Evolutionary conservation across 2,329 filamentous ascomycete species (phyloP).

Genomic region (Verticillium nubilum): DNA sequence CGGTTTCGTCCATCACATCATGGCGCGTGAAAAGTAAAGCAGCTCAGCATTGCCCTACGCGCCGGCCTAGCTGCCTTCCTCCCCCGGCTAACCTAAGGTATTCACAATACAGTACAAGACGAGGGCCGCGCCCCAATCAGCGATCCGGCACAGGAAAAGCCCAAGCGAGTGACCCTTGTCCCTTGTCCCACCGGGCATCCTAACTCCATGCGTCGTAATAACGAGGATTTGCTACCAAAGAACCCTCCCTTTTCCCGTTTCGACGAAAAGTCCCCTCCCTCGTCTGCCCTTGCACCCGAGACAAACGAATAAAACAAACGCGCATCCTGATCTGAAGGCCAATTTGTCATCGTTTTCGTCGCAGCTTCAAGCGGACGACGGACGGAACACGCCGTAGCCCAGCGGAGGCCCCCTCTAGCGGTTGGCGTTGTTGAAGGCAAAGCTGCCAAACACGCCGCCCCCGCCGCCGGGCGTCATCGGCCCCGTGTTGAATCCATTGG

Average conservation of each 20-base stretch:
- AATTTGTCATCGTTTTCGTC: neutral
- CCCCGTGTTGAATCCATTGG: conserved; percentile 53
- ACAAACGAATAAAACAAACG: neutral
- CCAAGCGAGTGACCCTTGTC: neutral
- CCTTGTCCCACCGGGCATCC: neutral
- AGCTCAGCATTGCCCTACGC: neutral
- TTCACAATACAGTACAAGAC: conserved; percentile 13
- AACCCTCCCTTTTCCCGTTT: neutral
- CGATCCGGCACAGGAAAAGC: neutral
- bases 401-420: conserved; percentile 19
- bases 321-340: neutral
- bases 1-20: neutral
- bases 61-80: neutral
- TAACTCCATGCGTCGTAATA: neutral
- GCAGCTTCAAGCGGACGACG: neutral
- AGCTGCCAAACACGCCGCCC: conserved; percentile 70
- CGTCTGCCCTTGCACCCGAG: neutral
- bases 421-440: conserved; percentile 44
- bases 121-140: neutral
- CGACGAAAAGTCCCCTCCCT: conserved; percentile 1
- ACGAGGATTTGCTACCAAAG: conserved; percentile 7
- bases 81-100: conserved; percentile 6
- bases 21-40: neutral
- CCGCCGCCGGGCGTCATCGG: conserved; percentile 74
- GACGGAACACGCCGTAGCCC: neutral